Conservation (phyloP, 2,329 filamentous ascomycete genomes). For the Cladosporium sp. region DNA sequence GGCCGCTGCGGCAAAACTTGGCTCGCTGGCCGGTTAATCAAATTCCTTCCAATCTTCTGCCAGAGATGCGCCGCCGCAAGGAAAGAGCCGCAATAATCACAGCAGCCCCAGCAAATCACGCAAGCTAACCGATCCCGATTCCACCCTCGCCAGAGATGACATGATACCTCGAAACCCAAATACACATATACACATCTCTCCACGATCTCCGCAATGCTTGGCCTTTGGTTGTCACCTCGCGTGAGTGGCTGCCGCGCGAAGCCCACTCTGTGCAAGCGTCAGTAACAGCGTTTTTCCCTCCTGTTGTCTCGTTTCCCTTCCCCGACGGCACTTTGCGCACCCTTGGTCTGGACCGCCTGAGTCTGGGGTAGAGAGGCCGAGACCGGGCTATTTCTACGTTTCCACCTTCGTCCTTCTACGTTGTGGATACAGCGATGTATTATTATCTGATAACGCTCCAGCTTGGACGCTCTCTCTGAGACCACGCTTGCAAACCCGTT, state of each 20-base stretch:
- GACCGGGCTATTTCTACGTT: background rate
- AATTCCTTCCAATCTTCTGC: background rate
- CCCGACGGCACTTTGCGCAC: slow-evolving; percentile 3
- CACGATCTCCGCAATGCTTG: slow-evolving; percentile 7
- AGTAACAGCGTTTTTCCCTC: background rate
- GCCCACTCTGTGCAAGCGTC: slow-evolving; percentile 1
- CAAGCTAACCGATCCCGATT: background rate
- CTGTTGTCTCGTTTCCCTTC: background rate
- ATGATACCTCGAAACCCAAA: background rate
- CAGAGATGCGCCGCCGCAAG: background rate
- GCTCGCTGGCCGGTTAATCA: too few species aligned
- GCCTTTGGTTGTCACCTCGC: background rate
- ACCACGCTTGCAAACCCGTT: too few species aligned
- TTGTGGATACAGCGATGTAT: background rate
- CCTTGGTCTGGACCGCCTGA: slow-evolving; percentile 4
- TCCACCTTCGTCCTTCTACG: slow-evolving; percentile 8
- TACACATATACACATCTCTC: slow-evolving; percentile 6
- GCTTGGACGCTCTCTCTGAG: too few species aligned
- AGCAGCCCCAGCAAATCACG: too few species aligned
- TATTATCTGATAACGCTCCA: background rate
- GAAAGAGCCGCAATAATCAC: background rate
- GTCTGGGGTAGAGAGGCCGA: slow-evolving; percentile 10
- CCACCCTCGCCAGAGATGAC: background rate
- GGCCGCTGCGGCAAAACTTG: too few species aligned
- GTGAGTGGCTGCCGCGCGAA: background rate